A percentile compares a stretch with the other conserved stretches of the same genome.
Conservation (phyloP, 2,329 filamentous ascomycete genomes). For the Cordyceps sp. region DNA sequence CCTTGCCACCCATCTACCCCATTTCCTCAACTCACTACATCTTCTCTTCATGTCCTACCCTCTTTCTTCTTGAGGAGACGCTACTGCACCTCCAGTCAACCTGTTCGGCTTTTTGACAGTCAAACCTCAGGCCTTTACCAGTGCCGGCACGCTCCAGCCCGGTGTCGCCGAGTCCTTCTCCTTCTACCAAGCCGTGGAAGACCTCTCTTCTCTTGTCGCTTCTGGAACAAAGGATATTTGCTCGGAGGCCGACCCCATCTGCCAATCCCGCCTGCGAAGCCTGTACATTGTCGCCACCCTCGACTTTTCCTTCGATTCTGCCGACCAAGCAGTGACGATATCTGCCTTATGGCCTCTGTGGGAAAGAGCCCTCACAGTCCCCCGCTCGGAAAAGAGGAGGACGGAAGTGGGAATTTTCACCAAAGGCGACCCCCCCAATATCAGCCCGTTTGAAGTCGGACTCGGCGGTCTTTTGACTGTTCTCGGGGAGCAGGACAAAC, state of each 20-base stretch:
- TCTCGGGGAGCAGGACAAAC: slow-evolving; percentile 54
- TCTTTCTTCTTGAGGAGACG: not conserved
- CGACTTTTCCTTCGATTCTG: slow-evolving; percentile 62
- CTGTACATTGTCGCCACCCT: slow-evolving; percentile 41
- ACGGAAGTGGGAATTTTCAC: slow-evolving; percentile 72
- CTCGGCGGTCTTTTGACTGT: slow-evolving; percentile 66
- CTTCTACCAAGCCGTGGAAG: slow-evolving; percentile 50
- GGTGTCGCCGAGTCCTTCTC: slow-evolving; percentile 42
- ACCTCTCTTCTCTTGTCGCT: slow-evolving; percentile 33
- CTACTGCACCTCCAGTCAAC: not conserved
- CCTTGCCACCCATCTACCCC: too few relatives aligned
- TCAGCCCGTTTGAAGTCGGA: slow-evolving; percentile 57
- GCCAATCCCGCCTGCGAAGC: slow-evolving; percentile 26
- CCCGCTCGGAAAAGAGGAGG: slow-evolving; percentile 28
- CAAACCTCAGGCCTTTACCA: slow-evolving; percentile 41
- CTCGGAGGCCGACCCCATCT: slow-evolving; percentile 24
- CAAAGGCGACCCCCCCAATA: slow-evolving; percentile 37
- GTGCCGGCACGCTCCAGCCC: slow-evolving; percentile 15
- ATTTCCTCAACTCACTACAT: too few relatives aligned
- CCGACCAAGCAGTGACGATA: slow-evolving; percentile 46
- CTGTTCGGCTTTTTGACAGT: slow-evolving; percentile 2
- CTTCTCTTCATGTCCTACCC: not conserved
- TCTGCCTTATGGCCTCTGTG: slow-evolving; percentile 45
- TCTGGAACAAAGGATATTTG: slow-evolving; percentile 40
- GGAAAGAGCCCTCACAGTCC: slow-evolving; percentile 21